Conservation (phyloP, 2,329 filamentous ascomycete genomes). For the Ophiostoma perfectum region DNA sequence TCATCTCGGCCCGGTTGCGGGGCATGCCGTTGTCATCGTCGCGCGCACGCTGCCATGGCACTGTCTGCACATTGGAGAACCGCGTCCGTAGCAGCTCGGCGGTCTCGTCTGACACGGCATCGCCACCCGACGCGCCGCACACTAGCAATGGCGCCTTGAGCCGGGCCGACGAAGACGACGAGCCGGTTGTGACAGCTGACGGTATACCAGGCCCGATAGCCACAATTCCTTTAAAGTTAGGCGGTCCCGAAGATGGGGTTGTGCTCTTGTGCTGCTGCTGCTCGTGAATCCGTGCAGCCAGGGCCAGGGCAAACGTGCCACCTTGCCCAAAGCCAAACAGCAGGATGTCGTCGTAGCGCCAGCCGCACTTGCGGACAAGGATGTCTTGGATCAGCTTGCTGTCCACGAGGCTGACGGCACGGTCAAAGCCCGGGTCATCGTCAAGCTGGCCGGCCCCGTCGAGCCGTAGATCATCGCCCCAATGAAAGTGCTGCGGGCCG, state of each 20-base stretch:
- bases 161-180: conserved; percentile 43
- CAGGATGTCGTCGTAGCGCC: conserved; percentile 54
- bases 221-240: conserved; percentile 42
- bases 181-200: conserved; percentile 41
- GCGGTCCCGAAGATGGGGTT: conserved; percentile 18
- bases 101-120: conserved; percentile 51
- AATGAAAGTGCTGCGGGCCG: conserved; percentile 47
- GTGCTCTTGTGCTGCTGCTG: background rate
- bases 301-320: conserved; percentile 55
- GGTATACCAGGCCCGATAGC: conserved; percentile 54
- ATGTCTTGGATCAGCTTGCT: conserved; percentile 47
- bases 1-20: conserved; percentile 73
- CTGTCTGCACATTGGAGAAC: conserved; percentile 62
- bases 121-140: conserved; percentile 49
- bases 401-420: conserved; percentile 43
- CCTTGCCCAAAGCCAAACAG: conserved; percentile 65
- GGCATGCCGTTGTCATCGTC: conserved; percentile 70
- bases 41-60: conserved; percentile 56
- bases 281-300: conserved; percentile 38
- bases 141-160: conserved; percentile 59
- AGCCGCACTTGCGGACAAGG: conserved; percentile 53
- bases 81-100: conserved; percentile 58
- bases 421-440: conserved; percentile 56
- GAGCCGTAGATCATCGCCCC: conserved; percentile 61
- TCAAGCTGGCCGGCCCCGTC: conserved; percentile 51